Evolutionary conservation across 1,284 basidiomycete genomes (phyloP), one percentile per base, ranked within the genome.

Genomic region (Ceratobasidium sp.): DNA sequence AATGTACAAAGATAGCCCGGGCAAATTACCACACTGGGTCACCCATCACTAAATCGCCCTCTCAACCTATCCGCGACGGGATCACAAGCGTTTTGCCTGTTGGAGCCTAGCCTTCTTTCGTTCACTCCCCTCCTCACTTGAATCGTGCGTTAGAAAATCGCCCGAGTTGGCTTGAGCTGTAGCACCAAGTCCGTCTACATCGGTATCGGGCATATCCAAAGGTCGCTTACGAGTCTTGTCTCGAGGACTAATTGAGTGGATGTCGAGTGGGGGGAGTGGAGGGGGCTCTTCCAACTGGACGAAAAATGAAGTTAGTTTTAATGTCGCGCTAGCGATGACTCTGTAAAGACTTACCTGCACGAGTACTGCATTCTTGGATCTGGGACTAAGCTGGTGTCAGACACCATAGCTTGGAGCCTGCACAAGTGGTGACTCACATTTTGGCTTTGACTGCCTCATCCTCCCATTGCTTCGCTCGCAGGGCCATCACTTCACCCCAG

Each of bases 151-250:
- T 34, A 32, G 56, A 12, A 55, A 20, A 8, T 55, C 53, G 22
- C 47, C 56, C 43, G 29, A 17, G 22, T 43, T 58, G 15, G 40
- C 32, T 17, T 47, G 56, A 27, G 56, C 56, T 58, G 47, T 40
- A 58, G 40, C 56, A 43, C 42, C 32, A 58, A 17, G 49, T 53
- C 49, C 50, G 50, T 65, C 62, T 49, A 65, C 62, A 25, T 65
- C 50, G 62, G 62, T 65, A 54, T 65, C 62, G 45, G 62, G 62
- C 49, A 65, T 53, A 34, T 65, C 62, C 35, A 53, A 50, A 35
- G 62, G 62, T 49, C 62, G 50, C 62, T 65, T 65, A 65, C 62
- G 62, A 54, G 62, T 43, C 15, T 65, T 50, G 35, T 35, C 62
- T 13, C n/a, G n/a, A n/a, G n/a, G 35, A 38, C 38, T 53, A 43